These are phyloP conservation scores for Metschnikowia shivogae DNA, from an alignment of 805 yeast species.

Conservation along the genomic window DNA sequence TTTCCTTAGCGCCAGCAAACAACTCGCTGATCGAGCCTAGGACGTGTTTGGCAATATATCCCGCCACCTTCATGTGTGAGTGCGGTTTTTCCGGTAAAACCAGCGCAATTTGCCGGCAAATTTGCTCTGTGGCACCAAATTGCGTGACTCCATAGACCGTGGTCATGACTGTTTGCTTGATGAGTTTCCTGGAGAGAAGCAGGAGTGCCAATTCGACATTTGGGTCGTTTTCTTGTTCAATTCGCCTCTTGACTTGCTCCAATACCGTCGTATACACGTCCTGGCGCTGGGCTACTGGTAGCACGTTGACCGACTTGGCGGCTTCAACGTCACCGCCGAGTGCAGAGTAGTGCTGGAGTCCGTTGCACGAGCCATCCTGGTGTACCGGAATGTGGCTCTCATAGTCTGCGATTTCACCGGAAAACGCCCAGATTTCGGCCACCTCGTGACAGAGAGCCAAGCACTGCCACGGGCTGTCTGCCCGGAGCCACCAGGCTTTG, in stretches of 20 bases:
- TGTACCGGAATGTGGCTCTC: slow-evolving; percentile 34
- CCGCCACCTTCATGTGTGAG: slow-evolving; percentile 3
- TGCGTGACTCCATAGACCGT: slow-evolving; percentile 42
- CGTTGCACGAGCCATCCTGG: slow-evolving; percentile 45
- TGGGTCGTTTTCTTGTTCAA: slow-evolving; percentile 5
- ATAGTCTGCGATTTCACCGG: slow-evolving; percentile 19
- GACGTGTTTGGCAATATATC: slow-evolving; percentile 12
- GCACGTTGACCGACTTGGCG: slow-evolving; percentile 37
- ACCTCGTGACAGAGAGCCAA: slow-evolving; percentile 35
- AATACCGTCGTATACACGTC: slow-evolving; percentile 36
- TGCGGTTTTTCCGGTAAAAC: neutral
- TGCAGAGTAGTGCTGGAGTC: slow-evolving; percentile 45
- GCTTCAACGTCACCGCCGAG: slow-evolving; percentile 35
- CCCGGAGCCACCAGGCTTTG: slow-evolving; percentile 33
- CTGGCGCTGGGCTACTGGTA: slow-evolving; percentile 21
- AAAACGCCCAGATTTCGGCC: slow-evolving; percentile 13
- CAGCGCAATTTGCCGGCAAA: slow-evolving; percentile 11
- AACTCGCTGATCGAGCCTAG: slow-evolving; percentile 20
- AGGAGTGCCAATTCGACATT: slow-evolving; percentile 15
- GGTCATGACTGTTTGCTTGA: slow-evolving; percentile 44
- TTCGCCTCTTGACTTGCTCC: slow-evolving; percentile 18
- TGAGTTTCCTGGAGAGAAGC: slow-evolving; percentile 27
- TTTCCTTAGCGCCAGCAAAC: slow-evolving; percentile 29
- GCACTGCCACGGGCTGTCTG: slow-evolving; percentile 39
- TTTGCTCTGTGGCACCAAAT: slow-evolving; percentile 35